Conservation (phyloP, 164 flowering plant genomes). For the Liquidambar formosana region DNA sequence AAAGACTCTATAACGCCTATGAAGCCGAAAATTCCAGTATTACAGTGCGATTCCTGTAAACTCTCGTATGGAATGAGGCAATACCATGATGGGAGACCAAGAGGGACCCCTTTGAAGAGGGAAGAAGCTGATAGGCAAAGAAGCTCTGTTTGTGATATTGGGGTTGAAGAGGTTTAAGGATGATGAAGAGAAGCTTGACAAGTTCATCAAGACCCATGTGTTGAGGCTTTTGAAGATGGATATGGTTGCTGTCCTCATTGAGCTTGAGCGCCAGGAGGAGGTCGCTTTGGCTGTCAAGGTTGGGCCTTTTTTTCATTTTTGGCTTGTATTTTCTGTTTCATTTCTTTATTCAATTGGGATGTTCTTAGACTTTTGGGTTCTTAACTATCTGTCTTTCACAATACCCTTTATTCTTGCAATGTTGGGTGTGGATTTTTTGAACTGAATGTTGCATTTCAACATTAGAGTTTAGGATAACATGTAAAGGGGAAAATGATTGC, state of each 20-base stretch:
- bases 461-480: too few species aligned
- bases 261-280: conserved; percentile 88
- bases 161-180: conserved; percentile 74
- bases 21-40: background rate
- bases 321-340: background rate
- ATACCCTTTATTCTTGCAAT: background rate
- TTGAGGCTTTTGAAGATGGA: conserved; percentile 83
- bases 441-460: background rate
- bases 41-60: background rate
- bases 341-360: background rate
- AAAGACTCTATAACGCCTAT: background rate
- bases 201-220: conserved; percentile 71
- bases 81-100: conserved; percentile 88
- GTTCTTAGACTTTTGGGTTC: too few species aligned
- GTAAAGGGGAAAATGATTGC: too few species aligned
- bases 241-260: conserved; percentile 70
- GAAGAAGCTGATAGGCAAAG: conserved; percentile 82
- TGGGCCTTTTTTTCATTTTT: background rate
- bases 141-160: conserved; percentile 65
- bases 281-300: conserved; percentile 72
- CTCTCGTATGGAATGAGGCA: conserved; percentile 16
- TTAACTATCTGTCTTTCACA: background rate
- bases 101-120: conserved; percentile 95
- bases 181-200: conserved; percentile 68
- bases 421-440: background rate